Base-by-base conservation (phyloP, 148 eudicot species). In the Bassia scoparia region DNA sequence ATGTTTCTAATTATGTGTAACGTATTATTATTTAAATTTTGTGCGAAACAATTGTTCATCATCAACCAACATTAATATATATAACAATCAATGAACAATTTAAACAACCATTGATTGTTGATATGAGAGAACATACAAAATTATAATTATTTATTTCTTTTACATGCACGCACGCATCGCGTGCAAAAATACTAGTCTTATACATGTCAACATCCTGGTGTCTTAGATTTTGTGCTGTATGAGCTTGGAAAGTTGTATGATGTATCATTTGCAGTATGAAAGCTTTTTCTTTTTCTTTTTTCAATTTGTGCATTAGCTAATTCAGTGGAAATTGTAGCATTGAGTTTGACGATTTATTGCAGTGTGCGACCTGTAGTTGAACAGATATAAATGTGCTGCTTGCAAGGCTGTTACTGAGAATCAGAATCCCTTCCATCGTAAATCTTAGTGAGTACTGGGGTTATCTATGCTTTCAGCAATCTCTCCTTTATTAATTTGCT, bases 291-390 rank as follows among this genome's bases (percentile, higher is more conserved):
- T 14, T 18, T 34, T 35, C 7, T 68, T 21, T 16, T 65, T 20
- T 29, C 31, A 17, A 26, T n/a, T n/a, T n/a, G 48, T n/a, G 53
- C 41, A 21, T 52, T 73, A 38, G 54, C 54, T 54, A 14, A 27
- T 70, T 61, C 41, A 55, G 33, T 62, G 24, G 31, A 66, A 61
- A 52, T 74, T 18, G 43, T 24, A 33, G 70, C 24, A 35, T 73
- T n/a, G 41, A 75, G 27, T 70, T 61, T 48, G 63, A 34, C 55
- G 29, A 27, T 72, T 69, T 72, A 69, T 75, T 81, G 78, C 89
- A 95, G 99, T n/a, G 93, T 95, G 76, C 83, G 97, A 23, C 99
- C 97, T 62, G 99, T 91, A 24, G 99, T 95, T 35, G 99, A 88
- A 95, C 99, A 68, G 99, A 77, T 95, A 95, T 67, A 79, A 93